Conservation (phyloP, 805 yeast genomes). For the Yamadazyma scolyti region DNA sequence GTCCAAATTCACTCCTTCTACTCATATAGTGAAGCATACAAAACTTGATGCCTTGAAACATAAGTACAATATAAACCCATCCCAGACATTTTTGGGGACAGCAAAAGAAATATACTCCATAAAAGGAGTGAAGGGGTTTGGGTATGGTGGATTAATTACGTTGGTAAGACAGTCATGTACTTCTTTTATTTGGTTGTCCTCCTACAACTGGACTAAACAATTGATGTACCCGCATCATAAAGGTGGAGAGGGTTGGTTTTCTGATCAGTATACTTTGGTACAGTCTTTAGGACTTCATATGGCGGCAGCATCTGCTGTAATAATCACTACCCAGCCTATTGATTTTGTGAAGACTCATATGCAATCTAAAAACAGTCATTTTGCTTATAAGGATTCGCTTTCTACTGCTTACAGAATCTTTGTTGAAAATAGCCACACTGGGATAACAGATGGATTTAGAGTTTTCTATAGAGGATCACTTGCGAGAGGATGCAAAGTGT, state of each 20-base stretch:
- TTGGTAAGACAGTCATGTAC: constrained; percentile 73
- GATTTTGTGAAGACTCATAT: constrained; percentile 85
- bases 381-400: constrained; percentile 57
- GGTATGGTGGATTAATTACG: constrained; percentile 83
- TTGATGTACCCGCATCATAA: constrained; percentile 50
- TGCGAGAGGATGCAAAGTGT: constrained; percentile 38
- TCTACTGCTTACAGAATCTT: constrained; percentile 37
- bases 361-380: constrained; percentile 70
- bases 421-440: constrained; percentile 22
- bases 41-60: constrained; percentile 19
- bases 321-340: constrained; percentile 79
- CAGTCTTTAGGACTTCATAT: constrained; percentile 51
- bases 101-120: constrained; percentile 63
- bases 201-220: constrained; percentile 77
- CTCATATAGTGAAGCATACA: constrained; percentile 11
- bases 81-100: constrained; percentile 49
- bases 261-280: constrained; percentile 36
- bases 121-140: constrained; percentile 74
- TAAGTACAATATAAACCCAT: constrained; percentile 49
- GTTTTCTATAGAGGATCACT: constrained; percentile 33
- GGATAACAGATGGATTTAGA: too few species aligned
- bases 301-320: constrained; percentile 68
- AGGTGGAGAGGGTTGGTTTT: constrained; percentile 38
- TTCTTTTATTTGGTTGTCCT: constrained; percentile 79
- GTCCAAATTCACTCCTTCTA: constrained; percentile 18